Evolutionary conservation across 2,329 filamentous ascomycete species (phyloP).

Genomic region (Myriosclerotinia duriaeana): DNA sequence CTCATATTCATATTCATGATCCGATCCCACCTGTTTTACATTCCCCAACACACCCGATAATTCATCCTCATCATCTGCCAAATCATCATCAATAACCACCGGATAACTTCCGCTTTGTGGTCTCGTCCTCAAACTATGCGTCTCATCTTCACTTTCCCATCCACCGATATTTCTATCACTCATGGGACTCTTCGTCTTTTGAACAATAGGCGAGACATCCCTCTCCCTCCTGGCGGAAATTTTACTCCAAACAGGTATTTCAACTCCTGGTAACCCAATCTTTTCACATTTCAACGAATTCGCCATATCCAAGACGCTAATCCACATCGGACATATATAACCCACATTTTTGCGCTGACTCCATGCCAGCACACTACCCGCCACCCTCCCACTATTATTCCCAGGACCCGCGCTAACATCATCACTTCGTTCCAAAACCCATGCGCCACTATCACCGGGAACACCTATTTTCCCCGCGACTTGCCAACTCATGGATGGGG

Average conservation of each 20-base stretch:
- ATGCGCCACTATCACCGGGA: conserved; percentile 89
- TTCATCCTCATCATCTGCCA: conserved; percentile 15
- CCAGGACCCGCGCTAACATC: conserved; percentile 88
- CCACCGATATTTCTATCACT: conserved; percentile 1
- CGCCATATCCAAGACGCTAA: conserved; percentile 81
- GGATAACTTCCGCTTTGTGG: conserved; percentile 12
- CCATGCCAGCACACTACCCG: conserved; percentile 88
- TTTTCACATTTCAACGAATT: conserved; percentile 69
- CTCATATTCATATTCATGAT: not conserved
- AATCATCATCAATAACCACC: conserved; percentile 1
- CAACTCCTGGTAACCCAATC: conserved; percentile 68
- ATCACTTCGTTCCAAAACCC: conserved; percentile 90
- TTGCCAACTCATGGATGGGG: conserved; percentile 72
- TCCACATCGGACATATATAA: conserved; percentile 94
- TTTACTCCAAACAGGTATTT: conserved; percentile 30
- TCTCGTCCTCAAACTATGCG: not conserved
- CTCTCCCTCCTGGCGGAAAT: not conserved
- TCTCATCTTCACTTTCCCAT: conserved; percentile 14
- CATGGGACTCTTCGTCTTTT: not conserved
- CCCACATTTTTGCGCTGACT: conserved; percentile 76
- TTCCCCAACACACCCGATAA: conserved; percentile 11
- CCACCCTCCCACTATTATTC: conserved; percentile 66
- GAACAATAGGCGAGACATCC: not conserved
- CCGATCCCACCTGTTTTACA: not conserved
- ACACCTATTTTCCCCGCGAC: conserved; percentile 60